Percentiles rank a stretch among this genome's conserved stretches.
Evolutionary conservation across 805 yeast species (phyloP).

Genomic region (Starmerella scarabaei): DNA sequence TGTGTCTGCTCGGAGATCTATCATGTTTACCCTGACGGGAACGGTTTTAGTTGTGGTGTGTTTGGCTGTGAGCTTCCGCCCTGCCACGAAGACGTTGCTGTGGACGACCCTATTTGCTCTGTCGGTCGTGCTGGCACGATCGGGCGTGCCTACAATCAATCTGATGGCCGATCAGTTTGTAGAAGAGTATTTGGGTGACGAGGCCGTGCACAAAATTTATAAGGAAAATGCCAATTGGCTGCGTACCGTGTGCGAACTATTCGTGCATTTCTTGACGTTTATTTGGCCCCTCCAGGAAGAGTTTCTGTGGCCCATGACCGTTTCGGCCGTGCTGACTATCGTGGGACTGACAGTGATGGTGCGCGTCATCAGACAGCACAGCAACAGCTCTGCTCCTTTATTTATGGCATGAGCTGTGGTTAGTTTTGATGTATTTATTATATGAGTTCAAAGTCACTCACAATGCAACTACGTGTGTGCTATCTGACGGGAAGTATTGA

Average conservation of each 20-base stretch:
- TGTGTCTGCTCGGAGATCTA: slow-evolving; percentile 2
- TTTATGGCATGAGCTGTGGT: neutral
- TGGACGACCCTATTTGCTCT: slow-evolving; percentile 9
- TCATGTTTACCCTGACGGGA: slow-evolving; percentile 5
- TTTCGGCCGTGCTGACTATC: slow-evolving; percentile 11
- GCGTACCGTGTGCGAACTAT: slow-evolving; percentile 10
- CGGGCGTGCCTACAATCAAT: slow-evolving; percentile 16
- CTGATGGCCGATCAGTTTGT: slow-evolving; percentile 11
- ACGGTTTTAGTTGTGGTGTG: neutral
- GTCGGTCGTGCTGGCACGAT: slow-evolving; percentile 13
- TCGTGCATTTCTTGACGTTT: slow-evolving; percentile 10
- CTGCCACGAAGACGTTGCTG: no score
- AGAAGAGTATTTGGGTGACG: slow-evolving; percentile 15
- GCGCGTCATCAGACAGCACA: neutral
- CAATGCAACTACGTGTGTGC: slow-evolving; percentile 8
- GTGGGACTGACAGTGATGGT: slow-evolving; percentile 10
- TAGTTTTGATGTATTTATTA: neutral
- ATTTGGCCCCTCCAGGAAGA: slow-evolving; percentile 10
- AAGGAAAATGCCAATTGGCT: slow-evolving; percentile 13
- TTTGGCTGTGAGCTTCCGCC: neutral
- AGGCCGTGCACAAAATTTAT: slow-evolving; percentile 15
- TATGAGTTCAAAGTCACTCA: neutral
- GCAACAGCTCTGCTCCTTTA: neutral
- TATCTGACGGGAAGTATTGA: slow-evolving; percentile 13
- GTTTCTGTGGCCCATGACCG: slow-evolving; percentile 12